phyloP scores from a whole-genome alignment of 202 grass and related monocot genomes.

The Setaria italica region DNA sequence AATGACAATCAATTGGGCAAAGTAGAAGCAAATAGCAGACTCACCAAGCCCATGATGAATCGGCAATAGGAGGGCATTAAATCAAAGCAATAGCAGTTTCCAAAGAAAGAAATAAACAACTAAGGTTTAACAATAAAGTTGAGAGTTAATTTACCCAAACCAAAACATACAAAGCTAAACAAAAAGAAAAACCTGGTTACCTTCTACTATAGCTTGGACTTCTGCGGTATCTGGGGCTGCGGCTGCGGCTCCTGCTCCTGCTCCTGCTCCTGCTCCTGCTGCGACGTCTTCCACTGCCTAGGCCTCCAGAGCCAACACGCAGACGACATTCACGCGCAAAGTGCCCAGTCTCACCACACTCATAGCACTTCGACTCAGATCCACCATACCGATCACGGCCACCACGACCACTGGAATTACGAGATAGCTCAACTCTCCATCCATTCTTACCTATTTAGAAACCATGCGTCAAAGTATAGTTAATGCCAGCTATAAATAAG shows the following conservation, averaged over 20 bases:
- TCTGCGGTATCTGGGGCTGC: constrained; percentile 77
- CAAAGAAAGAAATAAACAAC: background rate
- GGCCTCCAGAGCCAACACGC: constrained; percentile 82
- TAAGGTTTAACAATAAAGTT: background rate
- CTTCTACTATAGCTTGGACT: constrained; percentile 94
- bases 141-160: background rate
- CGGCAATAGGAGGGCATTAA: background rate
- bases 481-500: background rate
- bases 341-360: constrained; percentile 91
- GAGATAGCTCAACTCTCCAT: constrained; percentile 96
- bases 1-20: background rate
- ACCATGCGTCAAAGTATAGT: background rate
- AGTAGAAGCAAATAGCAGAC: background rate
- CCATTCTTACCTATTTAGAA: constrained; percentile 83
- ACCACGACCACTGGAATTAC: constrained; percentile 60
- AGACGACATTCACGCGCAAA: constrained; percentile 92
- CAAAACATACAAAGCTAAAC: background rate
- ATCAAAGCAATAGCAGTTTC: constrained; percentile 1
- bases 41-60: background rate
- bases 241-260: constrained; percentile 59
- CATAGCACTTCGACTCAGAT: constrained; percentile 91
- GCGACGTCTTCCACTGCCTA: constrained; percentile 82
- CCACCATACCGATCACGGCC: constrained; percentile 68
- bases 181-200: constrained; percentile 44
- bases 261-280: constrained; percentile 66